Base-by-base conservation (phyloP, 2,329 filamentous ascomycete species). In the Knufia fluminis region DNA sequence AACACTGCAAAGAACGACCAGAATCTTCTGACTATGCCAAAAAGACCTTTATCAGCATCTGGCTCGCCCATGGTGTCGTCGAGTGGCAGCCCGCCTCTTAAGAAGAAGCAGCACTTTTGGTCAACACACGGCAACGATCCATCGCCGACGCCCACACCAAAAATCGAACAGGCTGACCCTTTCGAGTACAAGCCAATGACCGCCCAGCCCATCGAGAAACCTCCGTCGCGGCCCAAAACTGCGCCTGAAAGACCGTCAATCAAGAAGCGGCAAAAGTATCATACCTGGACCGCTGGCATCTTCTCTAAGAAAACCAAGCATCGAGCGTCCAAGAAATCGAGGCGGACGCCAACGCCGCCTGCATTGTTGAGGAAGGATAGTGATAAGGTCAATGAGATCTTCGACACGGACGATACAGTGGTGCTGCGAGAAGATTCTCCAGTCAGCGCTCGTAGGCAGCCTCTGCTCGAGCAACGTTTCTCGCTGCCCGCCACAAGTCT, bases 261-360 rank as follows among this genome's bases (percentile, higher is more conserved):
- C 33, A 78, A 74, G 67, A 77, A 78, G 54, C 77, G 82, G 61
- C 89, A 86, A 68, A 85, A 85, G 64, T 85, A 91, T 51, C 88
- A 86, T 61, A 73, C 70, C 10, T 77, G 74, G 74, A 73, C 74
- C 35, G 73, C 72, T 17, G 68, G 71, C 7, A 74, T 78, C 48
- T 59, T 77, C 39, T 71, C 70, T 14, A 66, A 72, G 20, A 75
- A 74, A 57, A 64, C 67, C 33, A 73, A 73, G 52, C 68, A 69
- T 45, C 66, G 70, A 46, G 62, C 62, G 23, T 60, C 61, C 14
- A 74, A 74, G 38, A 70, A 71, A 51, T 53, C 57, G 10, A 64
- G 61, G 53, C 62, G 63, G 43, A 61, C 67, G 44, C 68, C 68
- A 19, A 69, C 65, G 50, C 71, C 69, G 1, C 72, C 75, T 17